phyloP scores from a whole-genome alignment of 2,329 filamentous ascomycete species.

The Aspergillus costaricaensis region DNA sequence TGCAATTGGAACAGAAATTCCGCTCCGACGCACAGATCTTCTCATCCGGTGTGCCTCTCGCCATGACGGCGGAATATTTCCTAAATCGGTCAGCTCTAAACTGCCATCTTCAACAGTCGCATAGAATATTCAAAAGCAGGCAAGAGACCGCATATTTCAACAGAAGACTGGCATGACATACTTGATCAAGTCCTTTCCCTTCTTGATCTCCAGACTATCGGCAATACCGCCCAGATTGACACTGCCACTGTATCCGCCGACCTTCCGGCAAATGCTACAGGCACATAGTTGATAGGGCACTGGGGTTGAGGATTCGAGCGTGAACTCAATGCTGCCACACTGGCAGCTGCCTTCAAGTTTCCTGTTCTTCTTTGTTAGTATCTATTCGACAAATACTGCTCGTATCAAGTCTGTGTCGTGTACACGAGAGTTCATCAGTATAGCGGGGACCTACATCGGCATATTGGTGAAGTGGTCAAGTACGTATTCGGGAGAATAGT shows the following conservation, averaged over 20 bases:
- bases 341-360: constrained; percentile 53
- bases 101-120: not conserved
- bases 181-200: constrained; percentile 49
- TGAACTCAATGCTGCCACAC: constrained; percentile 51
- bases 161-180: constrained; percentile 23
- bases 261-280: constrained; percentile 53
- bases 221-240: constrained; percentile 52
- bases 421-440: not conserved
- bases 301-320: constrained; percentile 48
- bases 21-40: constrained; percentile 46
- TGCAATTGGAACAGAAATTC: constrained; percentile 51
- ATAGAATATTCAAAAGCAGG: not conserved
- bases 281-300: constrained; percentile 53
- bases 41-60: constrained; percentile 44
- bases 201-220: constrained; percentile 43
- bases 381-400: not conserved
- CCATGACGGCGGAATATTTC: constrained; percentile 49
- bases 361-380: constrained; percentile 32
- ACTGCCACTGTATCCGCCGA: constrained; percentile 47
- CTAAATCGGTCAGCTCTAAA: constrained; percentile 19
- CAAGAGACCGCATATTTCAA: not conserved
- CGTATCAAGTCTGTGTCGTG: not conserved
- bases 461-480: not conserved
- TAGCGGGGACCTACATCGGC: not conserved
- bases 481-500: not conserved